These are phyloP conservation scores for Lactarius sanguifluus DNA, from an alignment of 768 basidiomycete genomes.

Conservation along the genomic window DNA sequence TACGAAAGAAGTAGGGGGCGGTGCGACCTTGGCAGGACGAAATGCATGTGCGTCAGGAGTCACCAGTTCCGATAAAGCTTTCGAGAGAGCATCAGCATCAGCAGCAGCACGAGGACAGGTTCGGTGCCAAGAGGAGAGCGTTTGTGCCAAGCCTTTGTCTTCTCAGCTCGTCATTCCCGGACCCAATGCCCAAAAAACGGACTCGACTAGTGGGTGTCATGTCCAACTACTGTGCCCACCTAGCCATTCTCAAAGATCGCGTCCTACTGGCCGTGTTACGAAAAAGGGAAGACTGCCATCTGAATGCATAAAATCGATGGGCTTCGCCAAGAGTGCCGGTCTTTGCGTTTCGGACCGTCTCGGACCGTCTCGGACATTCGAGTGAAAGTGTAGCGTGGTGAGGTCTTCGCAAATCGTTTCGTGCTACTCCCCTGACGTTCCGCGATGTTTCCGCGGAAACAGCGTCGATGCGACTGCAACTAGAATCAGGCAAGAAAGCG, in stretches of 20 bases:
- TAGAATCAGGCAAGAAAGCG: slow-evolving; percentile 11
- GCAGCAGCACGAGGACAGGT: neutral
- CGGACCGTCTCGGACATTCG: slow-evolving; percentile 58
- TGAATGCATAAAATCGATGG: slow-evolving; percentile 73
- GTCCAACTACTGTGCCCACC: slow-evolving; percentile 78
- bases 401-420: slow-evolving; percentile 32
- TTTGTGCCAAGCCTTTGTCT: neutral
- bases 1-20: neutral
- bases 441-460: slow-evolving; percentile 64
- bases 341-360: slow-evolving; percentile 66
- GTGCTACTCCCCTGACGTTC: neutral
- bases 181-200: neutral
- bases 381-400: slow-evolving; percentile 91
- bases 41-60: neutral
- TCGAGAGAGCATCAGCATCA: neutral
- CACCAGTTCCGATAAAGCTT: neutral
- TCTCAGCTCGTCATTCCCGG: neutral
- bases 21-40: neutral
- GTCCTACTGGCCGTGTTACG: slow-evolving; percentile 81
- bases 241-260: slow-evolving; percentile 80
- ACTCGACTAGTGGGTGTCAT: slow-evolving; percentile 39
- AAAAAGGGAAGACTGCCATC: slow-evolving; percentile 79
- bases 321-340: slow-evolving; percentile 78
- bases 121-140: neutral
- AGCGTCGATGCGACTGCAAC: slow-evolving; percentile 47